Percentiles rank a stretch among this genome's conserved stretches.
Conservation (phyloP, 257 asterid genomes). For the Fraxinus americana region DNA sequence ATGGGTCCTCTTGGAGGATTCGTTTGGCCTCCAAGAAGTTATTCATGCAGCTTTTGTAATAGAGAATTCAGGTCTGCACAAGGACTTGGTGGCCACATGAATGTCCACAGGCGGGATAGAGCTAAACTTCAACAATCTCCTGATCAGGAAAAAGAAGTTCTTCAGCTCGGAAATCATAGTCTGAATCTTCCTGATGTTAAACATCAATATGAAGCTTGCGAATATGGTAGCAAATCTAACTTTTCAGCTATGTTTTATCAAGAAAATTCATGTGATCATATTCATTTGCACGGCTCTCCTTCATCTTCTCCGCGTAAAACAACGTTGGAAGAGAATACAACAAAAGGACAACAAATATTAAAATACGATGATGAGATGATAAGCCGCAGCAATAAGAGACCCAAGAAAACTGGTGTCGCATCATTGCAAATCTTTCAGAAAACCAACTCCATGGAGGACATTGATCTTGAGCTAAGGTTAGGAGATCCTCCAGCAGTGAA, state of each 20-base stretch:
- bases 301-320: background rate
- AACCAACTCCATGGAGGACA: conserved; percentile 35
- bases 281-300: background rate
- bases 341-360: background rate
- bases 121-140: conserved; percentile 59
- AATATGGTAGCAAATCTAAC: conserved; percentile 9
- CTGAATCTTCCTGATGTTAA: background rate
- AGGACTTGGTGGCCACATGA: conserved; percentile 83
- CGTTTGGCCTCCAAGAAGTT: conserved; percentile 68
- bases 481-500: conserved; percentile 51
- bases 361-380: background rate
- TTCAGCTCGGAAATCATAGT: background rate
- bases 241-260: conserved; percentile 8
- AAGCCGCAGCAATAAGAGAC: conserved; percentile 34
- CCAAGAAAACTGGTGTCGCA: conserved; percentile 15
- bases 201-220: background rate
- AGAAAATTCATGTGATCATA: conserved; percentile 17
- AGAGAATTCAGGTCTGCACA: conserved; percentile 70
- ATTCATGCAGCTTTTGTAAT: conserved; percentile 59
- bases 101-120: conserved; percentile 71
- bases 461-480: conserved; percentile 83
- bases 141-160: background rate
- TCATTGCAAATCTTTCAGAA: conserved; percentile 23
- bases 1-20: conserved; percentile 42
- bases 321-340: background rate